Evolutionary conservation across 2,329 filamentous ascomycete species (phyloP), one percentile per base, ranked within the genome.

Genomic region (Colletotrichum scovillei): DNA sequence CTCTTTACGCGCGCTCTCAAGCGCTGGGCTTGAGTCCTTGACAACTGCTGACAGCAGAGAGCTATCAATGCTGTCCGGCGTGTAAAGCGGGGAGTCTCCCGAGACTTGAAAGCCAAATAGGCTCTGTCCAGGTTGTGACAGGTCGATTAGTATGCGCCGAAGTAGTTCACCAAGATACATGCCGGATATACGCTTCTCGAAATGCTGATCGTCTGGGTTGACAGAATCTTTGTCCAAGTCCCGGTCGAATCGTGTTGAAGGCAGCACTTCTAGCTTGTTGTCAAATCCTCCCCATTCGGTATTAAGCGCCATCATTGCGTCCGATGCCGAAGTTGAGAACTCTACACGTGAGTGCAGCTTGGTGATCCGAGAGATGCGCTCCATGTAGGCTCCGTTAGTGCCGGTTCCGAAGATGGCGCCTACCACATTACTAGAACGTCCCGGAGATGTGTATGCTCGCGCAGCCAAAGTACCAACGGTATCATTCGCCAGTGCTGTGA

Each of bases 241-340:
- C 42, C 84, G 80, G 79, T 95, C 93, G 79, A 93, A 95, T 2
- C 86, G 82, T 0, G 93, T 95, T 75, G 88, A 89, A 11, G 93
- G 93, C n/a, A 95, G 84, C 6, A 93, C 91, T 70, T 87, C 89
- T 55, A 94, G 85, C 26, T 88, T 85, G 81, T 93, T 94, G 82
- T 95, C 93, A 78, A 95, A 95, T 74, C 91, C 93, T 73, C 93
- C 93, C 93, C 93, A 95, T 84, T 95, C 93, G 1, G 92, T 92
- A 81, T 95, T 95, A 79, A 95, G 88, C 73, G 95, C 91, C 93
- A 95, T 95, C 76, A 93, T 87, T 65, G 85, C 78, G 5, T 19
- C 59, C 5, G 67, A 28, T 0, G 22, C 59, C 4, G 69, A 24
- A 1, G 30, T 12, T 0, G 59, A 38, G 53, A 63, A 55, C 9